Evolutionary conservation across 139 green algal species (phyloP).

Genomic region (Yamagishiella unicocca): DNA sequence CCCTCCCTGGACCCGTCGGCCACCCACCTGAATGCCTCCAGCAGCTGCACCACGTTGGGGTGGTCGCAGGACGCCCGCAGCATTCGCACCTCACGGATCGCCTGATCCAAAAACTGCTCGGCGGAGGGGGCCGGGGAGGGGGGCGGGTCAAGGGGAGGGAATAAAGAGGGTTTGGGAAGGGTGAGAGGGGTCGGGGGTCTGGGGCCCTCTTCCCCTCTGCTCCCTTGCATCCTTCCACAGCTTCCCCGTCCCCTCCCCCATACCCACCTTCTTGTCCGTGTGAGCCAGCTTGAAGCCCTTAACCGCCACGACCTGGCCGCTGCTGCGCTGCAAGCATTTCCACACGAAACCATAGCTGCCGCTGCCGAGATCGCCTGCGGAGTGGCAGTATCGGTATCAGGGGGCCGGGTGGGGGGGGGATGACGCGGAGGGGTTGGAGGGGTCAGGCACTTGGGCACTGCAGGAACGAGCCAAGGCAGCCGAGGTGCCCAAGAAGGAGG

Average conservation of each 20-base stretch:
- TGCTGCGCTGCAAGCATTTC: constrained; percentile 49
- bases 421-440: not conserved
- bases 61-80: constrained; percentile 46
- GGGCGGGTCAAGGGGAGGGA: not conserved
- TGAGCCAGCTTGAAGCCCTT: constrained; percentile 66
- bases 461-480: not conserved
- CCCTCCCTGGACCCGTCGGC: not conserved
- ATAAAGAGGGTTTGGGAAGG: not conserved
- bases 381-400: not conserved
- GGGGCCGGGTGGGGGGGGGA: not conserved
- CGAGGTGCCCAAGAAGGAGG: not conserved
- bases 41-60: constrained; percentile 53
- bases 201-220: not conserved
- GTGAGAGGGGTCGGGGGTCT: not conserved
- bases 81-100: constrained; percentile 53
- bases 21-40: constrained; percentile 56
- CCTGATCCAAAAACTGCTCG: constrained; percentile 53
- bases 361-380: constrained; percentile 25
- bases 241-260: not conserved
- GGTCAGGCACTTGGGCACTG: not conserved
- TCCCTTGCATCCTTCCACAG: not conserved
- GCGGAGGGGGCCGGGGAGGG: not conserved
- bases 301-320: constrained; percentile 51
- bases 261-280: constrained; percentile 48
- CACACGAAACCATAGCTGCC: constrained; percentile 61